Evolutionary conservation across 495 filamentous ascomycete genomes (phyloP).

Genomic region (Penicillium cataractarum): DNA sequence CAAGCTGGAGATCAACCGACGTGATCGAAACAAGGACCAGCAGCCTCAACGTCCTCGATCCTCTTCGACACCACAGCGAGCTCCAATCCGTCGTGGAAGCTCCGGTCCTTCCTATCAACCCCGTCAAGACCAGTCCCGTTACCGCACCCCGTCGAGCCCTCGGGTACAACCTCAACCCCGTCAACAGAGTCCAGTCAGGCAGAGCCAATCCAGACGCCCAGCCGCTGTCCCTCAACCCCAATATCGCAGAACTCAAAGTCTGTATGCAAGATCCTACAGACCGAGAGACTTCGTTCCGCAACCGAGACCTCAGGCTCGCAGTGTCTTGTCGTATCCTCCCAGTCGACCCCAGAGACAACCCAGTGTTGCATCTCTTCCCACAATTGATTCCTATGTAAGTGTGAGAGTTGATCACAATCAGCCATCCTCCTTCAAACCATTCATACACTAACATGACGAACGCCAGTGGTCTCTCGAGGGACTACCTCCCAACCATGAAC

Average conservation of each 20-base stretch:
- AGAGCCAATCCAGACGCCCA: not conserved
- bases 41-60: not conserved
- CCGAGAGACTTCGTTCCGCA: not conserved
- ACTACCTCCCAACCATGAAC: not conserved
- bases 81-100: not conserved
- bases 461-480: not conserved
- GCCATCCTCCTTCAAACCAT: not conserved
- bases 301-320: not conserved
- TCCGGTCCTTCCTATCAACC: not conserved
- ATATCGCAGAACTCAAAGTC: not conserved
- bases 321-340: not conserved
- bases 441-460: not conserved
- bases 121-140: not conserved
- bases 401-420: not conserved
- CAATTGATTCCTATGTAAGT: not conserved
- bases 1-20: not conserved
- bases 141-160: not conserved
- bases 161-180: not conserved
- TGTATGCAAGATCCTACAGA: not conserved
- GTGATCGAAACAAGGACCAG: not conserved
- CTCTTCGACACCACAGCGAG: not conserved
- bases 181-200: not conserved
- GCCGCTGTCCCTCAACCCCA: too few species aligned
- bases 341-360: not conserved
- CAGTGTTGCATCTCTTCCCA: not conserved